phyloP scores from a whole-genome alignment of 2,329 filamentous ascomycete genomes.

The Alternaria triticina region DNA sequence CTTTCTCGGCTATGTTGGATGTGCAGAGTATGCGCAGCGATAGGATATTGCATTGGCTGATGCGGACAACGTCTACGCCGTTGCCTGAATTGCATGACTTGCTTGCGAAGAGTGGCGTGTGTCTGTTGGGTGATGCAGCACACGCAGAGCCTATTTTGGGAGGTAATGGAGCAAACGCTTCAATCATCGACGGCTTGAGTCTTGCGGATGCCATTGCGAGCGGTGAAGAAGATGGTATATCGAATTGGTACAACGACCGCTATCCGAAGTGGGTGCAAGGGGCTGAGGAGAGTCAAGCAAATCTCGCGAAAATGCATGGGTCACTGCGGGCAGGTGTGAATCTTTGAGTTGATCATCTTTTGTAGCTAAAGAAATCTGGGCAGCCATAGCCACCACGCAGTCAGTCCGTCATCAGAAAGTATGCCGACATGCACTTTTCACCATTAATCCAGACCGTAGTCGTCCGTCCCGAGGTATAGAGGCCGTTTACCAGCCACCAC shows the following conservation, averaged over 20 bases:
- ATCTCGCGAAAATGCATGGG: neutral
- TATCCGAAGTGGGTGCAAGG: neutral
- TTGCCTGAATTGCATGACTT: slow-evolving; percentile 28
- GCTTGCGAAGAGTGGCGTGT: neutral
- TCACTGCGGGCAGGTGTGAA: neutral
- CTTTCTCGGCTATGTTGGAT: slow-evolving; percentile 45
- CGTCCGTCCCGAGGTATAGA: neutral
- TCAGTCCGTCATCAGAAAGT: neutral
- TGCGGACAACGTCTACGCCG: slow-evolving; percentile 42
- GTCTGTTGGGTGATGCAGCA: slow-evolving; percentile 47
- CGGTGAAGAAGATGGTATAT: neutral
- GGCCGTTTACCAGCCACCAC: slow-evolving; percentile 15
- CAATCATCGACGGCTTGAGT: slow-evolving; percentile 48
- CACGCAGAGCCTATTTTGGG: slow-evolving; percentile 52
- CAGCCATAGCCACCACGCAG: neutral
- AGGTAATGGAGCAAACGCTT: slow-evolving; percentile 49
- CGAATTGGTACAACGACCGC: neutral
- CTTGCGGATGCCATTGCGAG: slow-evolving; percentile 22
- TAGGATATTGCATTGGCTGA: slow-evolving; percentile 51
- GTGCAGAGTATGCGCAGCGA: slow-evolving; percentile 39
- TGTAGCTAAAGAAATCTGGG: neutral
- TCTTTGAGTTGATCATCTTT: neutral
- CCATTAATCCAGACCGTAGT: neutral
- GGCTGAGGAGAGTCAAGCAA: neutral
- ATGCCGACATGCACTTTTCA: neutral